These are phyloP conservation scores for Canavalia ensiformis DNA, from an alignment of 306 rosid species.

Conservation along the genomic window DNA sequence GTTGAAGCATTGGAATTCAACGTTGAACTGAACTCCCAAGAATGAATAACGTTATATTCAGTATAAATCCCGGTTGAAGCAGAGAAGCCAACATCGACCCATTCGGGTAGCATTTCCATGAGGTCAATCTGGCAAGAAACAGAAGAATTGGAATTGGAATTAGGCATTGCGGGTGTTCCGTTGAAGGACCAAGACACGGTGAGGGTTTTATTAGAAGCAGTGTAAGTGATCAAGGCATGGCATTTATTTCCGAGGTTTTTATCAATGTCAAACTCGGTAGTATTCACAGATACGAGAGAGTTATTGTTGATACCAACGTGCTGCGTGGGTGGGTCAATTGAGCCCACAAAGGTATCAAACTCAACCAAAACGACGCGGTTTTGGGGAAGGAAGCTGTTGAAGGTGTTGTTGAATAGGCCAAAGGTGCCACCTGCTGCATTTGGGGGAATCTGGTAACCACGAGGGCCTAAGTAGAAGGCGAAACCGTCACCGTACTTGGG, in stretches of 20 bases:
- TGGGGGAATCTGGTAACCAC: constrained; percentile 44
- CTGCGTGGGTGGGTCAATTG: constrained; percentile 39
- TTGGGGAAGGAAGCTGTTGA: constrained; percentile 6
- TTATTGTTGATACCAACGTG: constrained; percentile 52
- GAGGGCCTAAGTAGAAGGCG: constrained; percentile 42
- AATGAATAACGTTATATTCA: constrained; percentile 43
- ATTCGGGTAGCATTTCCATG: constrained; percentile 37
- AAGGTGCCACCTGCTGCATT: constrained; percentile 49
- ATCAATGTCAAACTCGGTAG: constrained; percentile 34
- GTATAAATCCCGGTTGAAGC: constrained; percentile 35
- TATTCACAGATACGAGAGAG: constrained; percentile 5
- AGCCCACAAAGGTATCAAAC: constrained; percentile 40
- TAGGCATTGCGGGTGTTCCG: not conserved
- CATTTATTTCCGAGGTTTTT: constrained; percentile 31
- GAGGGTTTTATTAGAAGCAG: not conserved
- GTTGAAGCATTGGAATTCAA: not conserved
- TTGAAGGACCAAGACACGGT: constrained; percentile 45
- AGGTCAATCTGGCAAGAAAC: constrained; percentile 43
- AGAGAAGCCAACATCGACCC: constrained; percentile 55
- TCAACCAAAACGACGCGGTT: constrained; percentile 45
- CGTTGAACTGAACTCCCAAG: constrained; percentile 58
- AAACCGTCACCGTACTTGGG: constrained; percentile 36
- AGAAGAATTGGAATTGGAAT: not conserved
- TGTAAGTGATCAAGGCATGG: constrained; percentile 33
- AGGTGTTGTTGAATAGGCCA: constrained; percentile 41